Base-by-base conservation (phyloP, 352 stramenopile genomes). In the Phytophthora sp. region DNA sequence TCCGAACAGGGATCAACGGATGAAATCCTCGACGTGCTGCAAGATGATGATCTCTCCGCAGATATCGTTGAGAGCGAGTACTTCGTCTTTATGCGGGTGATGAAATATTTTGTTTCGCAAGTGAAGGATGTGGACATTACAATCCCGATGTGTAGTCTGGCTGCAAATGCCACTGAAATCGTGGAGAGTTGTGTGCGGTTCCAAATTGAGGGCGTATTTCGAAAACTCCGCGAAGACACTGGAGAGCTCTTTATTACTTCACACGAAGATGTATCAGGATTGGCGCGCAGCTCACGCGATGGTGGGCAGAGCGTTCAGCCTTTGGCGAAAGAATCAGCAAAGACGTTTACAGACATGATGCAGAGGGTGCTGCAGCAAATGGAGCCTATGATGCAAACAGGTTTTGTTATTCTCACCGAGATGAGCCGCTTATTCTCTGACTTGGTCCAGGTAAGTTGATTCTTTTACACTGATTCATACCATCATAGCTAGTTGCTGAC, bases 61-160 rank as follows among this genome's bases (percentile, higher is more conserved):
- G 69, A 67, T 2, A 62, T 60, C 6, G 51, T 72, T n/a, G 61
- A 79, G n/a, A 85, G 84, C 26, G 78, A 90, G 35, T 95, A 94
- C 38, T 82, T 89, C 57, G 77, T 89, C 28, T 76, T 95, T 41
- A 94, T 95, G 87, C 83, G 75, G 46, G 82, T 92, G 48, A 74
- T 95, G 43, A 91, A 92, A 55, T 59, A 83, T 35, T 92, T 94
- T 67, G 66, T 94, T 9, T 63, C 77, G 4, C 66, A 86, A 57
- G 81, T 91, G 39, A 79, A 83, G 32, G 58, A 76, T 28, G 66
- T 91, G 18, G 74, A 90, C 34, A 66, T 48, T 18, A 72, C 83
- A 17, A 76, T 91, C 17, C 85, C 83, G n/a, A 77, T 83, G 15
- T 87, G 74, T 23, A 61, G 72, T 13, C 44, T 91, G 10, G 68